Evolutionary conservation across 2,329 filamentous ascomycete genomes (phyloP), one percentile per base, ranked within the genome.

Genomic region (Fusarium drepaniforme): DNA sequence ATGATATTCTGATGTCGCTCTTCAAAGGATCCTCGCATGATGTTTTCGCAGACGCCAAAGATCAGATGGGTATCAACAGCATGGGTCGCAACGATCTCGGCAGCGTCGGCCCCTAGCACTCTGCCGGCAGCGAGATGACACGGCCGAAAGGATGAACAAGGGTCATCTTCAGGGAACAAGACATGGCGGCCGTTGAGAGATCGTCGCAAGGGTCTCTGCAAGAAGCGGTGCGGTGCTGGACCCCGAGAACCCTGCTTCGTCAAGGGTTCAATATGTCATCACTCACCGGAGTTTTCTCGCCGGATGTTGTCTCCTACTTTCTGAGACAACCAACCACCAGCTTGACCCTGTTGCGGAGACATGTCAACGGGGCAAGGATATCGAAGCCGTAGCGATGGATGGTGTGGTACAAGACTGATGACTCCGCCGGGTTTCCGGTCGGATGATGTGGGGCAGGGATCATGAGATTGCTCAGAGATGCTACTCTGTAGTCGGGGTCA

Each of bases 371-470:
- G 75, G 69, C 70, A 68, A 78, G 66, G 64, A 63, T 46, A 64
- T 66, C 66, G 49, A 57, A 64, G 66, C 69, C 59, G 66, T 69
- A 59, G 66, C 66, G 49, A 53, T 68, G 73, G 77, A 53, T 68
- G 73, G 77, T 75, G 77, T 72, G 72, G 64, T 58, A 72, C 67
- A 60, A 64, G 71, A 75, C 77, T 72, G 74, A 75, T 68, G 72
- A 73, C 69, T 68, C 70, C 44, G 67, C 70, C 57, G 42, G 67
- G 58, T 28, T 71, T 65, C 63, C 67, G 69, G 76, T 78, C 77
- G 77, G 72, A 79, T 77, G 77, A 77, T 79, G 77, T 77, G 75
- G 77, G 77, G 77, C 77, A 75, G 66, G 77, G 76, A 79, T 79
- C 77, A 79, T 79, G 77, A 79, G 77, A 74, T 75, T 78, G 74